Conservation (phyloP, 331 rosid genomes). For the Arachis monticola region DNA sequence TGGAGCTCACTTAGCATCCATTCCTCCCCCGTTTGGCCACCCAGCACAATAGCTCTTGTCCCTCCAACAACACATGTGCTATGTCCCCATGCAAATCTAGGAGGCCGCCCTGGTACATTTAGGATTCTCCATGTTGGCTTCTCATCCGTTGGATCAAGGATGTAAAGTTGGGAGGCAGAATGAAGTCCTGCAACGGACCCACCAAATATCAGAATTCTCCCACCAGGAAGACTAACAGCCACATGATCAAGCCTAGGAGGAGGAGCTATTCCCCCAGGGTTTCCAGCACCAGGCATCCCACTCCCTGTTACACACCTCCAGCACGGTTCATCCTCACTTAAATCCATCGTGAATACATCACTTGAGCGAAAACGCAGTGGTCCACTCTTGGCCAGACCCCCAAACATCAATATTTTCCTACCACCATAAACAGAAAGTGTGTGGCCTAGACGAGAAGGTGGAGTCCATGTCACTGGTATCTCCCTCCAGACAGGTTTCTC, state of each 20-base stretch:
- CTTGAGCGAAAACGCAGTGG: conserved; percentile 96
- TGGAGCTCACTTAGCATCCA: conserved; percentile 98
- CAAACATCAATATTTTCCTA: conserved; percentile 96
- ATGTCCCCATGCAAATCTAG: conserved; percentile 99
- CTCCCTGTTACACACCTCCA: conserved; percentile 98
- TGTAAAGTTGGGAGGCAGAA: conserved; percentile 97
- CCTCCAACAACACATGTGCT: conserved; percentile 99
- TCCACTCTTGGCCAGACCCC: conserved; percentile 99
- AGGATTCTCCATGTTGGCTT: conserved; percentile 98
- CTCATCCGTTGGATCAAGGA: conserved; percentile 93
- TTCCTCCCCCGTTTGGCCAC: conserved; percentile 99
- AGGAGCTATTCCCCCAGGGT: conserved; percentile 97
- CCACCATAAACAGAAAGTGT: conserved; percentile 97
- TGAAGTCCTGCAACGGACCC: conserved; percentile 99
- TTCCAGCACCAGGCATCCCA: conserved; percentile 98
- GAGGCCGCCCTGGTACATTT: conserved; percentile 94
- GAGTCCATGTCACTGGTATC: conserved; percentile 97
- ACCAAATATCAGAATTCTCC: conserved; percentile 94
- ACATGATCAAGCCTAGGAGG: conserved; percentile 99
- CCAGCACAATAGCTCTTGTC: conserved; percentile 94
- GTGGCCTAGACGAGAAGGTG: conserved; percentile 98
- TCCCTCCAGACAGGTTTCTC: conserved; percentile 98
- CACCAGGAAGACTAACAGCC: conserved; percentile 97
- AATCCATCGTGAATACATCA: conserved; percentile 95
- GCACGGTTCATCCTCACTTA: conserved; percentile 96